phyloP scores from a whole-genome alignment of 768 basidiomycete genomes.

The Sporobolomyces phaffii region DNA sequence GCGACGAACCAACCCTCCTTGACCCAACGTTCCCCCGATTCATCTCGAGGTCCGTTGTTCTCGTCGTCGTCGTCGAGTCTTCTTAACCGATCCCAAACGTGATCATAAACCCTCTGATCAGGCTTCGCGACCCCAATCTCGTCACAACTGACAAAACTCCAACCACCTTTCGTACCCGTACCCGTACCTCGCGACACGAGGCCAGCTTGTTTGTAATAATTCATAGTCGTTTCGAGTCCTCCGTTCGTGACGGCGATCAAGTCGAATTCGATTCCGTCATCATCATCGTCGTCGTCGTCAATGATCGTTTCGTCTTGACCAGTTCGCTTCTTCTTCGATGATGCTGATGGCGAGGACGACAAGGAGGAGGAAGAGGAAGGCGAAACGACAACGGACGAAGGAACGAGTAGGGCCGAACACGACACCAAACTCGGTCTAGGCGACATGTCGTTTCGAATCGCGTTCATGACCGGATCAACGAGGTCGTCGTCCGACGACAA shows the following conservation, averaged over 20 bases:
- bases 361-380: too few species aligned
- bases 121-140: conserved; percentile 27
- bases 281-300: too few species aligned
- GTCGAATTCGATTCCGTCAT: conserved; percentile 2
- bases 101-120: conserved; percentile 20
- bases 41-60: too few species aligned
- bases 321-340: too few species aligned
- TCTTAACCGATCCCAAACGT: conserved; percentile 14
- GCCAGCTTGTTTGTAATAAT: conserved; percentile 1
- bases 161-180: conserved; percentile 5
- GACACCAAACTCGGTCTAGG: conserved; percentile 2
- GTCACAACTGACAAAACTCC: conserved; percentile 28
- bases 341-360: too few species aligned
- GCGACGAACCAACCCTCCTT: conserved; percentile 33
- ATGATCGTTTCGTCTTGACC: too few species aligned
- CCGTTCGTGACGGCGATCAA: conserved; percentile 31
- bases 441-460: not conserved
- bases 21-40: too few species aligned
- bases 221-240: conserved; percentile 10
- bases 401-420: not conserved
- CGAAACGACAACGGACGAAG: too few species aligned
- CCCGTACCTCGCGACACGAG: too few species aligned
- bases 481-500: too few species aligned
- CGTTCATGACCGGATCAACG: conserved; percentile 5
- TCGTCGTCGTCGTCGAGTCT: not conserved